Percentiles rank a stretch among this genome's conserved stretches.
Evolutionary conservation across 208 protist species (phyloP).

Genomic region (Crithidia brevicula): DNA sequence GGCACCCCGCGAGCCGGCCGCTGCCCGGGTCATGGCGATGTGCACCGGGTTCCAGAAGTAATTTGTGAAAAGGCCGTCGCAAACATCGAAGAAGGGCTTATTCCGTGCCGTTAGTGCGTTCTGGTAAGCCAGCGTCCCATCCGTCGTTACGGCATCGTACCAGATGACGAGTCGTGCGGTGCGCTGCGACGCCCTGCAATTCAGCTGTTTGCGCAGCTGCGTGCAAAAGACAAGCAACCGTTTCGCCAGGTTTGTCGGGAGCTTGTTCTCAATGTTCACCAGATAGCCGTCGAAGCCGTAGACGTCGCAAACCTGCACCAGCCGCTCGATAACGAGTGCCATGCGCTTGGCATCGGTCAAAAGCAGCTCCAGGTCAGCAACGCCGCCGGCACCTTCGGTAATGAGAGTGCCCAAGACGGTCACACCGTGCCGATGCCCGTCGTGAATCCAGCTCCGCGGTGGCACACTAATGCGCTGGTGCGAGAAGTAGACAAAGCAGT

Average conservation of each 20-base stretch:
- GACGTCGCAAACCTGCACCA: conserved; percentile 62
- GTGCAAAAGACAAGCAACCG: conserved; percentile 59
- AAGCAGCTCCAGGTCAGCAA: conserved; percentile 36
- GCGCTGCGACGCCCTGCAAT: conserved; percentile 2
- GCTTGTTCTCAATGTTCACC: conserved; percentile 86
- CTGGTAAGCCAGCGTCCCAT: conserved; percentile 72
- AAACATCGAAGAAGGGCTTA: conserved; percentile 79
- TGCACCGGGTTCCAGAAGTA: conserved; percentile 83
- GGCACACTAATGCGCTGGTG: conserved; percentile 86
- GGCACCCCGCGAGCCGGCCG: conserved; percentile 34
- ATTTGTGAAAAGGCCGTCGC: conserved; percentile 90
- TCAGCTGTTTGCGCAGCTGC: conserved; percentile 54
- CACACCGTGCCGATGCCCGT: conserved; percentile 81
- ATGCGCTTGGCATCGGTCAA: conserved; percentile 51
- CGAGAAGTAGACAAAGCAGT: conserved; percentile 92
- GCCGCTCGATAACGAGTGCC: conserved; percentile 41
- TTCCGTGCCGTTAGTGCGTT: conserved; percentile 82
- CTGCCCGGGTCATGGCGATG: conserved; percentile 32
- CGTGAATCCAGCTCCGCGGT: conserved; percentile 80
- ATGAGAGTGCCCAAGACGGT: conserved; percentile 87
- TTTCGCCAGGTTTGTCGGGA: conserved; percentile 44
- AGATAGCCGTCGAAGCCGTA: conserved; percentile 94
- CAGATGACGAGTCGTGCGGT: conserved; percentile 68
- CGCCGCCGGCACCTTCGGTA: conserved; percentile 62
- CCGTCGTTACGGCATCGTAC: conserved; percentile 89